Percentiles rank a stretch among this genome's conserved stretches.
Evolutionary conservation across 441 rosid species (phyloP).

Genomic region (Populus hybrid): DNA sequence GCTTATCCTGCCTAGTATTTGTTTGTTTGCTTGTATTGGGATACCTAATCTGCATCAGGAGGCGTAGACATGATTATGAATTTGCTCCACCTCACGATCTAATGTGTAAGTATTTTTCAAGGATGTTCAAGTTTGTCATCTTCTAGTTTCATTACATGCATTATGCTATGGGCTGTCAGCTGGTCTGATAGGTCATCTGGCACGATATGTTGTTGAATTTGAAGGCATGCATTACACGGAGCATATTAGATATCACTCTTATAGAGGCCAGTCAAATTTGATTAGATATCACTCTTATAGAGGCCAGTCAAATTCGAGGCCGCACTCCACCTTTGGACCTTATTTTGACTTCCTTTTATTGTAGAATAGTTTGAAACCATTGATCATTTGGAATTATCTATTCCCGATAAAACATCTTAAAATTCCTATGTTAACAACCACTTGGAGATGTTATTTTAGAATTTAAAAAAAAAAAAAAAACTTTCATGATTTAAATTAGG

Average conservation of each 20-base stretch:
- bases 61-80: constrained; percentile 80
- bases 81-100: constrained; percentile 89
- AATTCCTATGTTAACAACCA: not conserved
- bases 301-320: not conserved
- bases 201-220: not conserved
- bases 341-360: not conserved
- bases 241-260: not conserved
- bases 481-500: not conserved
- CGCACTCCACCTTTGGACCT: not conserved
- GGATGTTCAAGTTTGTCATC: constrained; percentile 5
- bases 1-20: constrained; percentile 48
- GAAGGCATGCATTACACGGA: not conserved
- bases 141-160: not conserved
- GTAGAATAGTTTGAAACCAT: not conserved
- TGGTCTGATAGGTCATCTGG: no score
- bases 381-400: not conserved
- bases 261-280: no score
- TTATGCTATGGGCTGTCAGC: not conserved
- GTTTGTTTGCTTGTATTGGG: constrained; percentile 41
- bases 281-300: no score
- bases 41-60: constrained; percentile 56
- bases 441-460: not conserved
- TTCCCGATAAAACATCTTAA: not conserved
- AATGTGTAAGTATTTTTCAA: constrained; percentile 57
- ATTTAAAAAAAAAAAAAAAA: not conserved